Conservation (phyloP, 495 filamentous ascomycete species). For the Aspergillus ellipticus region DNA sequence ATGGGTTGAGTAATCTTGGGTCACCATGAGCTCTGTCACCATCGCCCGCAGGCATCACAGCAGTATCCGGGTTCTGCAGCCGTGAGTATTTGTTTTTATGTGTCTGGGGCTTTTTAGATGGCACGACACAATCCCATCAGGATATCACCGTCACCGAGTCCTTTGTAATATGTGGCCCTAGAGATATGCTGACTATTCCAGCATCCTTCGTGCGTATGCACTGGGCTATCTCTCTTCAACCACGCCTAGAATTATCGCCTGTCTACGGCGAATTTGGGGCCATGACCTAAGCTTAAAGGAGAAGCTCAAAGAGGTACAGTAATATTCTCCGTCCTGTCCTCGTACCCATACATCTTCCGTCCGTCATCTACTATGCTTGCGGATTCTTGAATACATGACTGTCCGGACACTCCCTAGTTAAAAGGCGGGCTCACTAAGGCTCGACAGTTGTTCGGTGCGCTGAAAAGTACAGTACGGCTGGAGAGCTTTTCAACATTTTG, state of each 20-base stretch:
- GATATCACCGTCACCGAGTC: constrained; percentile 3
- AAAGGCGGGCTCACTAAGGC: constrained; percentile 1
- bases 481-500: constrained; percentile 79
- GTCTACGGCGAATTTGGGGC: constrained; percentile 45
- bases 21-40: constrained; percentile 30
- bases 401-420: not conserved
- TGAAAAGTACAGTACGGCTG: constrained; percentile 36
- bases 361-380: not conserved
- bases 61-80: constrained; percentile 26
- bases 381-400: not conserved
- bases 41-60: constrained; percentile 24
- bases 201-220: constrained; percentile 69
- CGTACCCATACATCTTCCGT: not conserved
- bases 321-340: not conserved
- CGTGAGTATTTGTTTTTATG: constrained; percentile 23
- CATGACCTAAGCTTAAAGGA: constrained; percentile 41
- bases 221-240: constrained; percentile 72
- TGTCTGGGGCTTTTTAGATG: constrained; percentile 19
- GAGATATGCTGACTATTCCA: constrained; percentile 25
- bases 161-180: constrained; percentile 4
- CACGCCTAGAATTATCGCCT: constrained; percentile 60
- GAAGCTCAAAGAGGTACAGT: constrained; percentile 39
- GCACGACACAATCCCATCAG: constrained; percentile 6
- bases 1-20: constrained; percentile 24
- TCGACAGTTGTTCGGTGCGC: constrained; percentile 32